These are phyloP conservation scores for Protomyces gravidus DNA, from an alignment of 1,139 yeast species.

Conservation along the genomic window DNA sequence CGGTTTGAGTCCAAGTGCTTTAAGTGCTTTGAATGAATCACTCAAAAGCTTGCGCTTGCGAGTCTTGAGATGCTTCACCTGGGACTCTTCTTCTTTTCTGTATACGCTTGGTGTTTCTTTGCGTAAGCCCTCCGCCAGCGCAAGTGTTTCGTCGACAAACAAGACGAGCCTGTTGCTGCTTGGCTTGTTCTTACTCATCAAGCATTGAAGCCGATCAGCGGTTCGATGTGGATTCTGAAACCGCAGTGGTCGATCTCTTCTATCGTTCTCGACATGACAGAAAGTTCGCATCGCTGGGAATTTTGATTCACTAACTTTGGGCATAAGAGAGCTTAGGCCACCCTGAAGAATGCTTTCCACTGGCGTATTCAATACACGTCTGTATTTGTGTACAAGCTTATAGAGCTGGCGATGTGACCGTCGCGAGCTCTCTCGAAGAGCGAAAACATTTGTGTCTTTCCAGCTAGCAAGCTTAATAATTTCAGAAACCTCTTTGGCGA, in stretches of 20 bases:
- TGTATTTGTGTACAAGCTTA: constrained; percentile 77
- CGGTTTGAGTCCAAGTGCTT: constrained; percentile 68
- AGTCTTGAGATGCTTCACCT: constrained; percentile 65
- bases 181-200: not conserved
- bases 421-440: constrained; percentile 87
- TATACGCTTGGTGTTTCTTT: constrained; percentile 13
- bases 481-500: constrained; percentile 78
- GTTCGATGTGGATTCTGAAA: not conserved
- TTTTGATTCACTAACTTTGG: constrained; percentile 31
- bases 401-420: constrained; percentile 79
- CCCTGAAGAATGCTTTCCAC: constrained; percentile 56
- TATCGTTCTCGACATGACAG: not conserved
- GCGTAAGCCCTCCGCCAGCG: constrained; percentile 3
- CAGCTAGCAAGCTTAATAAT: constrained; percentile 87
- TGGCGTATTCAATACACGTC: constrained; percentile 56
- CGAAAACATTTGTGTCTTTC: constrained; percentile 93
- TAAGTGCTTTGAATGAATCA: constrained; percentile 68
- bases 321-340: constrained; percentile 47
- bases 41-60: constrained; percentile 76
- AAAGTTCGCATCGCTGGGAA: not conserved
- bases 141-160: constrained; percentile 13
- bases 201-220: not conserved
- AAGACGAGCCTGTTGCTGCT: not conserved
- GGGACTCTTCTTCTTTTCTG: constrained; percentile 10
- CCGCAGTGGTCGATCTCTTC: not conserved